A percentile compares a stretch with the other conserved stretches of the same genome.
These are phyloP conservation scores for Ophiostoma ulmi DNA, from an alignment of 2,329 filamentous ascomycete genomes.

Conservation along the genomic window DNA sequence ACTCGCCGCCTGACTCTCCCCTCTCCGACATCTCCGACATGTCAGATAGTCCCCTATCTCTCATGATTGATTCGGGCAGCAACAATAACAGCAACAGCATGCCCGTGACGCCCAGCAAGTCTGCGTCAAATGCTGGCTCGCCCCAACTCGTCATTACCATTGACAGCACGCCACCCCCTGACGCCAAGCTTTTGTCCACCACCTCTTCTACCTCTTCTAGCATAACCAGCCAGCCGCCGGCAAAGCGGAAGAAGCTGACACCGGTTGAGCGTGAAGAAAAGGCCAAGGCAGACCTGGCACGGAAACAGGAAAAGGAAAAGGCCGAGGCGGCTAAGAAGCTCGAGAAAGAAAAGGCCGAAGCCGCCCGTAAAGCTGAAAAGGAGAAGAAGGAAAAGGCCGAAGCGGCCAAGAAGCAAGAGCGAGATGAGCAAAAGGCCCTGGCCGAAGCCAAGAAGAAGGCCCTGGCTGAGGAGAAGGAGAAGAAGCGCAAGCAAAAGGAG, in stretches of 20 bases:
- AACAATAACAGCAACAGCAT: conserved; percentile 35
- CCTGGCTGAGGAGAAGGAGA: conserved; percentile 32
- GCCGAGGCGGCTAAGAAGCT: conserved; percentile 30
- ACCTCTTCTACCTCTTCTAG: conserved; percentile 8
- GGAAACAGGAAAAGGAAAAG: conserved; percentile 35
- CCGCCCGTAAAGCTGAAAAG: conserved; percentile 34
- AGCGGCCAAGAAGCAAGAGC: conserved; percentile 31
- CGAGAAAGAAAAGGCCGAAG: conserved; percentile 35
- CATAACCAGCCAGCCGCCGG: conserved; percentile 17
- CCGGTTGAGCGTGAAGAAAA: conserved; percentile 38
- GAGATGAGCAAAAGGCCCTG: conserved; percentile 37
- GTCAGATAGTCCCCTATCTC: conserved; percentile 31
- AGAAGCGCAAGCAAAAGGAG: conserved; percentile 40
- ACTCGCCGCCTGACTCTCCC: conserved; percentile 26
- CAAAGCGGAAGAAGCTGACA: conserved; percentile 47
- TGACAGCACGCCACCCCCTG: conserved; percentile 14
- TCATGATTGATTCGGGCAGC: conserved; percentile 41
- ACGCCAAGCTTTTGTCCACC: background rate
- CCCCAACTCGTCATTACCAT: conserved; percentile 25
- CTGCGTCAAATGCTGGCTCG: conserved; percentile 20
- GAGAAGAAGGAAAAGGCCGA: conserved; percentile 32
- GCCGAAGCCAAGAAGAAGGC: conserved; percentile 38
- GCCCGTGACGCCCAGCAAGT: conserved; percentile 31
- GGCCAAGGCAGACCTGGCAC: conserved; percentile 37
- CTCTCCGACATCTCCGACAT: conserved; percentile 20